Evolutionary conservation across 192 early-diverging fungal species (phyloP).

Genomic region (Coemansia guatemalensis): DNA sequence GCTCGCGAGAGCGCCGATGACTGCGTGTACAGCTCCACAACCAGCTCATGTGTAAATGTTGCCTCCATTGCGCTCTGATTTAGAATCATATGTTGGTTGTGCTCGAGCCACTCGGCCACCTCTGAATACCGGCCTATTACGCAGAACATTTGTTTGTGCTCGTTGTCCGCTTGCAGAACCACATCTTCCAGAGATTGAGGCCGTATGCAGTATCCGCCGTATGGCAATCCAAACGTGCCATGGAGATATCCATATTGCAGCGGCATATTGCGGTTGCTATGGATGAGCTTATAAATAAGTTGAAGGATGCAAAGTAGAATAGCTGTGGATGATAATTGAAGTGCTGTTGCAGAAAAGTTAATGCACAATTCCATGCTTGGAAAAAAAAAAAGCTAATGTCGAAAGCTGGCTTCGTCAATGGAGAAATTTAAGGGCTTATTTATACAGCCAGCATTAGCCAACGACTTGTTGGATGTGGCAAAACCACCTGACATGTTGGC

Average conservation of each 20-base stretch:
- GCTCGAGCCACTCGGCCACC: slow-evolving; percentile 30
- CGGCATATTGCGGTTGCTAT: background rate
- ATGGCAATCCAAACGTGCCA: slow-evolving; percentile 51
- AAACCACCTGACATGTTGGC: background rate
- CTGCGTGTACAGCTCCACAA: slow-evolving; percentile 34
- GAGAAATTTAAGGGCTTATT: background rate
- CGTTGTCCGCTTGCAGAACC: slow-evolving; percentile 26
- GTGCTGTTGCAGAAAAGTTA: background rate
- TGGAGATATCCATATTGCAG: slow-evolving; percentile 46
- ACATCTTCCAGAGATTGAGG: slow-evolving; percentile 20
- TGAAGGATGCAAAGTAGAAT: background rate
- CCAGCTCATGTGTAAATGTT: slow-evolving; percentile 46
- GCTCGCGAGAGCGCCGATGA: slow-evolving; percentile 22
- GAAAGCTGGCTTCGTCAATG: background rate
- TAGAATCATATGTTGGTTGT: slow-evolving; percentile 15
- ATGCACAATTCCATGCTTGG: background rate
- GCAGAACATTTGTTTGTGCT: slow-evolving; percentile 38
- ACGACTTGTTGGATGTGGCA: background rate
- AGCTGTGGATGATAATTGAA: background rate
- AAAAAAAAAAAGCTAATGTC: background rate
- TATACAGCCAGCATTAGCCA: background rate
- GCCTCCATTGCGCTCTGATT: slow-evolving; percentile 21
- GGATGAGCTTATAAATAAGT: background rate
- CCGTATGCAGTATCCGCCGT: slow-evolving; percentile 47
- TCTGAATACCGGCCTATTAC: slow-evolving; percentile 31